Evolutionary conservation across 176 grass and related monocot genomes (phyloP).

Genomic region (Poa annua): DNA sequence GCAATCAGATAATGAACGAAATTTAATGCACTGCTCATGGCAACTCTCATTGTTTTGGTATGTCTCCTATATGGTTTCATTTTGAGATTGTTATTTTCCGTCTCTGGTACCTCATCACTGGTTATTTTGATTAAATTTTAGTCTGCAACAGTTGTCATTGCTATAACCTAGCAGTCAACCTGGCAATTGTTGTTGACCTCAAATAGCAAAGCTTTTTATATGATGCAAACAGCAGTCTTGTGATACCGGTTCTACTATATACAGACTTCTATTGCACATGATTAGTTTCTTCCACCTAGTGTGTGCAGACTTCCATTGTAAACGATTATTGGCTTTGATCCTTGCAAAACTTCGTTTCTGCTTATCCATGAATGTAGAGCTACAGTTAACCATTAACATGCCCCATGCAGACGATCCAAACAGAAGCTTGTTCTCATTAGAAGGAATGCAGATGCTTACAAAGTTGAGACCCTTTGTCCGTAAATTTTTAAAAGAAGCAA

Average conservation of each 20-base stretch:
- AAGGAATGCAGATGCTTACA: constrained; percentile 84
- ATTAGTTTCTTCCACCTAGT: constrained; percentile 28
- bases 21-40: background rate
- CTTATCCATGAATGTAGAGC: constrained; percentile 21
- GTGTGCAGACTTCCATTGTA: background rate
- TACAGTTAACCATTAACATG: constrained; percentile 24
- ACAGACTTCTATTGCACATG: background rate
- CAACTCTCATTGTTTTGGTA: background rate
- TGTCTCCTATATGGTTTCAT: background rate
- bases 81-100: background rate
- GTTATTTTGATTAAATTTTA: constrained; percentile 4
- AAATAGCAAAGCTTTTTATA: constrained; percentile 28
- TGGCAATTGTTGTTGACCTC: background rate
- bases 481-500: constrained; percentile 88
- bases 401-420: constrained; percentile 67
- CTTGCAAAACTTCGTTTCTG: constrained; percentile 19
- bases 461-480: constrained; percentile 86
- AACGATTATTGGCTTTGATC: constrained; percentile 7
- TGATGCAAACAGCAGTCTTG: background rate
- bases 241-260: constrained; percentile 3
- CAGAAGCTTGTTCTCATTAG: constrained; percentile 70
- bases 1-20: constrained; percentile 1
- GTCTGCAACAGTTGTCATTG: background rate
- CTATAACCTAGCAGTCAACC: background rate
- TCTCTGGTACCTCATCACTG: background rate